phyloP scores from a whole-genome alignment of 805 yeast genomes.

The Hyphopichia homilentoma region DNA sequence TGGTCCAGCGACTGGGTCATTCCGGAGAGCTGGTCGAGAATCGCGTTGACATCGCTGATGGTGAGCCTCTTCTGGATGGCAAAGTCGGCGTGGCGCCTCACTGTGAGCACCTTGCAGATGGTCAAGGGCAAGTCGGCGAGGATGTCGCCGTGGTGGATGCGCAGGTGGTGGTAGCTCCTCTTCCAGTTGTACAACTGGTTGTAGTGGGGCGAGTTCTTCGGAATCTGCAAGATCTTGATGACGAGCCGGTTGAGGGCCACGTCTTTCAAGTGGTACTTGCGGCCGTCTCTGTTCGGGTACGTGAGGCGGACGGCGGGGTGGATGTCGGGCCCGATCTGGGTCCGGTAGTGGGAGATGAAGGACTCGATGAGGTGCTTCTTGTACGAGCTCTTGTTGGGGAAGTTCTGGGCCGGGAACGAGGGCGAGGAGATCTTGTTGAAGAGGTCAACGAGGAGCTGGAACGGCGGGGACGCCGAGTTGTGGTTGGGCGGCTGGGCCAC shows the following conservation, averaged over 20 bases:
- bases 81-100: conserved; percentile 48
- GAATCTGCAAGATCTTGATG: conserved; percentile 52
- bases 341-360: conserved; percentile 28
- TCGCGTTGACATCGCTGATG: conserved; percentile 26
- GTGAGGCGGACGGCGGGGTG: conserved; percentile 63
- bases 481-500: conserved; percentile 7
- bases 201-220: conserved; percentile 61
- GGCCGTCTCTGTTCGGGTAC: conserved; percentile 60
- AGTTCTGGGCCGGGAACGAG: conserved; percentile 17
- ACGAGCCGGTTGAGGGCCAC: conserved; percentile 47
- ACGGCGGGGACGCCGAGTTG: conserved; percentile 27
- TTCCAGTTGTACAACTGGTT: conserved; percentile 35
- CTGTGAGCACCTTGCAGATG: conserved; percentile 47
- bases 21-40: conserved; percentile 24
- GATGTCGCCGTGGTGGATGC: conserved; percentile 25
- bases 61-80: conserved; percentile 10
- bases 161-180: conserved; percentile 25
- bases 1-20: conserved; percentile 32
- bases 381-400: conserved; percentile 17
- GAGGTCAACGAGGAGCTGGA: conserved; percentile 38
- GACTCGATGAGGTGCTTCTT: conserved; percentile 22
- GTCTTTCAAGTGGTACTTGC: conserved; percentile 65
- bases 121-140: conserved; percentile 48
- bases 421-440: conserved; percentile 37
- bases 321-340: conserved; percentile 46